Base-by-base conservation (phyloP, 257 asterid genomes). In the Capsicum chinense region DNA sequence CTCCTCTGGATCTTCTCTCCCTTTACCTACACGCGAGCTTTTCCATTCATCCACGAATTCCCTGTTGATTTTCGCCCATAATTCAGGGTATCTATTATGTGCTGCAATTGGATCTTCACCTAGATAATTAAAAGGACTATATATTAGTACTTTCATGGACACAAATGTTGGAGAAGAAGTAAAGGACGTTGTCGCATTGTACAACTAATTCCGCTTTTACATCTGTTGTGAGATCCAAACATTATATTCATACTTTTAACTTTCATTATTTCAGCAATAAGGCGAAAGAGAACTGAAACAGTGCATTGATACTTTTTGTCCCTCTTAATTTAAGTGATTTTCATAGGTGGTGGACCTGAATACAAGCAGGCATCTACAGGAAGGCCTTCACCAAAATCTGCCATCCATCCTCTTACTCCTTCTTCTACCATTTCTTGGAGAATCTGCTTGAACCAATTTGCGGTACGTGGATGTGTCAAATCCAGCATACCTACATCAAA, bases 401-500 rank as follows among this genome's bases (percentile, higher is more conserved):
- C 99, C 99, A 95, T 95, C 99, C 99, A 94, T 63, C 99, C 99
- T 85, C 98, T 56, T 21, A 95, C 98, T 85, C 99, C 99, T 87
- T 92, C 98, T 83, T 92, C 93, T 85, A 94, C 98, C 99, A 95
- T 94, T 88, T 92, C 97, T 79, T 84, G 87, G 88, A 94, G 79
- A 64, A 94, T 89, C 89, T 94, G 97, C 88, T 94, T 95, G 90
- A 94, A 95, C 99, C 98, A 95, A 58, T 79, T 82, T 59, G 89
- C 86, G 44, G 98, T 90, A 50, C 82, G 83, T 21, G 99, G 98
- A 87, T 95, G 94, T 39, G 99, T 95, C 86, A 95, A 85, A 85
- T 95, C 99, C 91, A 94, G 52, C 99, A 95, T 95, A 80, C 98
- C 99, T 1, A 95, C 98, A 82, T 95, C 95, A 83, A 95, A 95